Percentiles rank a stretch among this genome's conserved stretches.
These are phyloP conservation scores for Emergomyces pasteurianus DNA, from an alignment of 2,329 filamentous ascomycete species.

Conservation along the genomic window DNA sequence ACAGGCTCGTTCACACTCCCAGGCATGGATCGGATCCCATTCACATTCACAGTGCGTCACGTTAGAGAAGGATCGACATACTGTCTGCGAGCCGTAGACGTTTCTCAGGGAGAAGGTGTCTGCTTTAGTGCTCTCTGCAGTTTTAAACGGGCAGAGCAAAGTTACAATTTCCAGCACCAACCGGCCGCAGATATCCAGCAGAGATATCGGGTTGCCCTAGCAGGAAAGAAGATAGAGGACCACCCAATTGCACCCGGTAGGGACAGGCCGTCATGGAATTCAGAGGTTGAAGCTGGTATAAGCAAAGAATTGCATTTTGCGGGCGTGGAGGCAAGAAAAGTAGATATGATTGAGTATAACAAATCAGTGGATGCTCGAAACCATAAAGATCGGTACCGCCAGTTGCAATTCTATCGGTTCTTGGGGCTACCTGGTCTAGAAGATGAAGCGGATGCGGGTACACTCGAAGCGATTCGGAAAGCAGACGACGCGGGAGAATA, in stretches of 20 bases:
- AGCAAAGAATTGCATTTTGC: conserved; percentile 23
- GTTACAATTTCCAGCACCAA: conserved; percentile 20
- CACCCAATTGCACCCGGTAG: conserved; percentile 23
- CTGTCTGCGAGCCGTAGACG: conserved; percentile 41
- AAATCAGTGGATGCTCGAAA: conserved; percentile 15
- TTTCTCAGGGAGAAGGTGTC: conserved; percentile 35
- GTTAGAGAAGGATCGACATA: conserved; percentile 42
- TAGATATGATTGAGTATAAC: conserved; percentile 42
- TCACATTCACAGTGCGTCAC: conserved; percentile 39
- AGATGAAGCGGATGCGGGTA: conserved; percentile 14
- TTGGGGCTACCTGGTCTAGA: conserved; percentile 29
- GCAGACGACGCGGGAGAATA: conserved; percentile 23
- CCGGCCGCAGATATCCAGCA: conserved; percentile 16
- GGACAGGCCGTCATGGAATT: conserved; percentile 27
- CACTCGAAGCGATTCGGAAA: conserved; percentile 6
- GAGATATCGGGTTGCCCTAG: conserved; percentile 21
- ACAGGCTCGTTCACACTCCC: conserved; percentile 42
- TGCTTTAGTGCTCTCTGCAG: conserved; percentile 43
- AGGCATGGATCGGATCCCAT: conserved; percentile 37
- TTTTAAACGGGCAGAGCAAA: conserved; percentile 37
- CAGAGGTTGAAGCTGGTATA: conserved; percentile 16
- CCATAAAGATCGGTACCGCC: conserved; percentile 25
- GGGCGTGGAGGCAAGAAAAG: conserved; percentile 39
- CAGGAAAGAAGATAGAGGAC: conserved; percentile 19
- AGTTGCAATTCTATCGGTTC: conserved; percentile 37